These are phyloP conservation scores for Neophaeococcomyces aloes DNA, from an alignment of 2,329 filamentous ascomycete species.

Conservation along the genomic window DNA sequence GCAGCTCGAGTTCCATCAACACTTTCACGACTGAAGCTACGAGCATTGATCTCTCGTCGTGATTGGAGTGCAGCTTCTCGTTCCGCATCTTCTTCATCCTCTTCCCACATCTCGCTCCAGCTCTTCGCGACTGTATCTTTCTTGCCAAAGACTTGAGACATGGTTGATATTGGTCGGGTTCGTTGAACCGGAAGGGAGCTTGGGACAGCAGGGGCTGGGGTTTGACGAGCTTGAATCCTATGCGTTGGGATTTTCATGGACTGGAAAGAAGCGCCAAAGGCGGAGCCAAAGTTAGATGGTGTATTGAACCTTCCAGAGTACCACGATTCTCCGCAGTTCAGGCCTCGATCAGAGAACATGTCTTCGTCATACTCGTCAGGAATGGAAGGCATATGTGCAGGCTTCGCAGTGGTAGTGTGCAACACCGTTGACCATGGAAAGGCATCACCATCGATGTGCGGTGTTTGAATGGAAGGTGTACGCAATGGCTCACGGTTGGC, in stretches of 20 bases:
- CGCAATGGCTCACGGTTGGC: constrained; percentile 91
- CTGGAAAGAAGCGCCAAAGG: constrained; percentile 69
- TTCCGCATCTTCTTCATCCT: constrained; percentile 69
- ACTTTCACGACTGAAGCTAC: constrained; percentile 71
- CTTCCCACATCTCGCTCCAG: constrained; percentile 98
- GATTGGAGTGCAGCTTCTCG: constrained; percentile 53
- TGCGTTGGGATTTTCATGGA: constrained; percentile 46
- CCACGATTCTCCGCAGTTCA: constrained; percentile 51
- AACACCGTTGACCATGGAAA: constrained; percentile 95
- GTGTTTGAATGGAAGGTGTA: constrained; percentile 87
- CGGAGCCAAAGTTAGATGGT: constrained; percentile 74
- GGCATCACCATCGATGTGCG: constrained; percentile 64
- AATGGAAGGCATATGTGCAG: constrained; percentile 73
- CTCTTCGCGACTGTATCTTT: constrained; percentile 84
- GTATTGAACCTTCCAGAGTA: constrained; percentile 66
- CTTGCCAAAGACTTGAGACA: constrained; percentile 67
- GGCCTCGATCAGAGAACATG: constrained; percentile 62
- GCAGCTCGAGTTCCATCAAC: constrained; percentile 42
- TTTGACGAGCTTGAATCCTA: constrained; percentile 35
- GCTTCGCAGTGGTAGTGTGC: constrained; percentile 60
- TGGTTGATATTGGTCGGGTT: constrained; percentile 58
- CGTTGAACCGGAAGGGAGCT: constrained; percentile 61
- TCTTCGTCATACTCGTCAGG: constrained; percentile 73
- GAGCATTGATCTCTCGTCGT: constrained; percentile 52
- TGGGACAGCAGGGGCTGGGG: constrained; percentile 61